Evolutionary conservation across 495 filamentous ascomycete species (phyloP).

Genomic region (Physcia stellaris): DNA sequence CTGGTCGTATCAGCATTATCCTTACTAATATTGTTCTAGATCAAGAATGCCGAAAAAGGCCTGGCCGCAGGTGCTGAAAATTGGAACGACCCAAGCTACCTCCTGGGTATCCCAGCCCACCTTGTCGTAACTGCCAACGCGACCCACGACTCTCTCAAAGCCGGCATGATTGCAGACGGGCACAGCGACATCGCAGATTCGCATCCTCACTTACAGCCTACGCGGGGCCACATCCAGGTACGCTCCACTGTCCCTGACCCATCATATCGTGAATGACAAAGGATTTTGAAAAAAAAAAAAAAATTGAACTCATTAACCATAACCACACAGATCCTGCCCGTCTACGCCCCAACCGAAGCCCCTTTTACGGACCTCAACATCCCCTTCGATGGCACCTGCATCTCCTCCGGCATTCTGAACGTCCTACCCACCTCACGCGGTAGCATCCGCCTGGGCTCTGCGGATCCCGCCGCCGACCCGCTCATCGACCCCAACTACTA

Average conservation of each 20-base stretch:
- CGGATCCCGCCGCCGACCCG: constrained; percentile 18
- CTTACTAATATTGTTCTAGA: too few species aligned
- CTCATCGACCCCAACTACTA: constrained; percentile 31
- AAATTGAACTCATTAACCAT: too few species aligned
- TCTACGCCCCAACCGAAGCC: constrained; percentile 19
- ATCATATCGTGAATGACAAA: too few species aligned
- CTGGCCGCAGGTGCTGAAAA: constrained; percentile 20
- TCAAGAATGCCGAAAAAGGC: constrained; percentile 22
- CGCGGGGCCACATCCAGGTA: too few species aligned
- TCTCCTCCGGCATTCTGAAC: constrained; percentile 20
- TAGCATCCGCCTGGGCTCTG: constrained; percentile 24
- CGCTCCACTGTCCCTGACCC: too few species aligned
- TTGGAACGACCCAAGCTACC: constrained; percentile 18
- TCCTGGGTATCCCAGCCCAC: constrained; percentile 19
- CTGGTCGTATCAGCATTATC: too few species aligned
- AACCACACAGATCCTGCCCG: constrained; percentile 18
- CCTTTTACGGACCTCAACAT: too few species aligned
- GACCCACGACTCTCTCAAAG: constrained; percentile 17
- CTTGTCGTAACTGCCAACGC: too few species aligned
- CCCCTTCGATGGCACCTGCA: constrained; percentile 25
- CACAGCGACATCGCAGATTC: constrained; percentile 4
- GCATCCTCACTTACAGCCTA: constrained; percentile 4
- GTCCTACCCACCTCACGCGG: constrained; percentile 29
- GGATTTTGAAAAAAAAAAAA: too few species aligned
- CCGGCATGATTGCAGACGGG: constrained; percentile 5